Evolutionary conservation across 352 stramenopile genomes (phyloP).

Genomic region (Phytopythium sindhum): DNA sequence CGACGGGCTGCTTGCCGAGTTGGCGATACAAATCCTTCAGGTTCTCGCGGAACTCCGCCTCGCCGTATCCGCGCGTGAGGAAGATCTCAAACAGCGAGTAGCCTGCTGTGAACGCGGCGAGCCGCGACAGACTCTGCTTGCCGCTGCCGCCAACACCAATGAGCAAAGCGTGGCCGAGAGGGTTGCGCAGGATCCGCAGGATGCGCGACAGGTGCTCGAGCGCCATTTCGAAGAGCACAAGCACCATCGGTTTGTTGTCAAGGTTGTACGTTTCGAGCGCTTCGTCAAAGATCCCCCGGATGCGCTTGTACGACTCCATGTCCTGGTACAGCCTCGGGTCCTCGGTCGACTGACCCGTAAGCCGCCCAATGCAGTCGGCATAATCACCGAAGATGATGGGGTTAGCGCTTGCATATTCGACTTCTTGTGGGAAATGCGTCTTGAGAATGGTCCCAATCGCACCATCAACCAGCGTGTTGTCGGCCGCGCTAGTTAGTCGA

Average conservation of each 20-base stretch:
- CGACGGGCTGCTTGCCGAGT: conserved; percentile 82
- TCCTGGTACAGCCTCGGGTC: conserved; percentile 93
- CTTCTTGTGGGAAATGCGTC: conserved; percentile 60
- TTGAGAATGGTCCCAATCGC: conserved; percentile 79
- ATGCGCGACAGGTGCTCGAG: conserved; percentile 93
- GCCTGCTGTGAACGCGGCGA: conserved; percentile 91
- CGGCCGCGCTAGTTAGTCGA: conserved; percentile 84
- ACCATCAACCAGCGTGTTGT: conserved; percentile 77
- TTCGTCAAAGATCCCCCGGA: conserved; percentile 91
- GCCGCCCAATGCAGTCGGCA: conserved; percentile 72
- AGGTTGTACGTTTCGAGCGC: conserved; percentile 94
- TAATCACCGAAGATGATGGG: conserved; percentile 94
- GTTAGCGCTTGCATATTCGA: conserved; percentile 67
- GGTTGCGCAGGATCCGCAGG: conserved; percentile 91
- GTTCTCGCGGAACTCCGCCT: conserved; percentile 92
- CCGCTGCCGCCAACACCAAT: conserved; percentile 93
- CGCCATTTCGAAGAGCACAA: conserved; percentile 96
- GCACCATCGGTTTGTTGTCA: conserved; percentile 93
- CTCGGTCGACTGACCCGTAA: conserved; percentile 59
- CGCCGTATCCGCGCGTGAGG: conserved; percentile 91
- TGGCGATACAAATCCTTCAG: conserved; percentile 93
- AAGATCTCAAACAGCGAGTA: conserved; percentile 96
- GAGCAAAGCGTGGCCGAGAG: conserved; percentile 90
- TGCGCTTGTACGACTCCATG: conserved; percentile 89
- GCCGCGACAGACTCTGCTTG: conserved; percentile 91